Conservation (phyloP, 257 asterid genomes). For the Paraleonurus japonicus region DNA sequence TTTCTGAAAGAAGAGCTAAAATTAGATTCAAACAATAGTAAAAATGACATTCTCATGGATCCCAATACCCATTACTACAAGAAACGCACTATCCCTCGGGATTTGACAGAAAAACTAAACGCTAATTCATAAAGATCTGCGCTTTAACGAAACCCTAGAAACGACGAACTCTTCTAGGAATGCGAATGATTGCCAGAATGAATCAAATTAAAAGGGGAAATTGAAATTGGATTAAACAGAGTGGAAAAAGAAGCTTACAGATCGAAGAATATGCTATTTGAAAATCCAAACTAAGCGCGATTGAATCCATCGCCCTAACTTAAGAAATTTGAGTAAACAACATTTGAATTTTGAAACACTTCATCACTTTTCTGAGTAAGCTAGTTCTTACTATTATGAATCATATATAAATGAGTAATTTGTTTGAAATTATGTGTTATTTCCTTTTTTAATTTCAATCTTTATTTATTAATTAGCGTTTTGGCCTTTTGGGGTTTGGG, state of each 20-base stretch:
- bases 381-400: slow-evolving; percentile 21
- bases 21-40: background rate
- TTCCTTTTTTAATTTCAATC: background rate
- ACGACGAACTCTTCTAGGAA: slow-evolving; percentile 27
- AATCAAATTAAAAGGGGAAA: slow-evolving; percentile 25
- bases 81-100: slow-evolving; percentile 26
- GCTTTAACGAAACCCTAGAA: slow-evolving; percentile 52
- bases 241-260: slow-evolving; percentile 41
- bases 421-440: background rate
- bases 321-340: slow-evolving; percentile 29
- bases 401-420: slow-evolving; percentile 10
- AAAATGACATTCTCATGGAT: slow-evolving; percentile 32
- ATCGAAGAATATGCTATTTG: slow-evolving; percentile 39
- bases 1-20: slow-evolving; percentile 12
- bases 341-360: slow-evolving; percentile 34
- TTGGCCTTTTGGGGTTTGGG: background rate
- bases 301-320: slow-evolving; percentile 45
- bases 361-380: slow-evolving; percentile 28
- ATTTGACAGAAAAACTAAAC: slow-evolving; percentile 28
- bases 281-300: slow-evolving; percentile 30
- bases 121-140: slow-evolving; percentile 42
- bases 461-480: background rate
- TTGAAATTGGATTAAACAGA: slow-evolving; percentile 11
- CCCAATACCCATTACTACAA: slow-evolving; percentile 24
- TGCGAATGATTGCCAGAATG: slow-evolving; percentile 27